phyloP scores from a whole-genome alignment of 768 basidiomycete genomes.

The Piloderma croceum region DNA sequence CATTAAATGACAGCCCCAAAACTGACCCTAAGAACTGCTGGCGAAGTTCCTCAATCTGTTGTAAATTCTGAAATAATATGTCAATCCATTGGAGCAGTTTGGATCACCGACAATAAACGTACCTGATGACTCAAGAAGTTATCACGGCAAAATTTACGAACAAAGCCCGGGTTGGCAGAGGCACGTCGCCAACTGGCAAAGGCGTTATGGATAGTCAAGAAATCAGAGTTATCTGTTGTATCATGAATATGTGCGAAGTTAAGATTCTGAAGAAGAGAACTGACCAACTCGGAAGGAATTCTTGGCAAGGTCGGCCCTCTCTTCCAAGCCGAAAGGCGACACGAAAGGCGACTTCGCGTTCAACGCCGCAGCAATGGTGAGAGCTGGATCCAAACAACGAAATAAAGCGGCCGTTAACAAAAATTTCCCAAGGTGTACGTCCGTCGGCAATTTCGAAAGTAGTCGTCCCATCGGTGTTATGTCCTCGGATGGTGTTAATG shows the following conservation, averaged over 20 bases:
- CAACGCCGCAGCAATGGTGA: constrained; percentile 90
- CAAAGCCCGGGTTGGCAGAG: constrained; percentile 53
- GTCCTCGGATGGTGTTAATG: constrained; percentile 79
- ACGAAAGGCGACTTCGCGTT: constrained; percentile 94
- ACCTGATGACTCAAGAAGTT: constrained; percentile 85
- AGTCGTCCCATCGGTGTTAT: constrained; percentile 92
- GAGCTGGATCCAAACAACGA: constrained; percentile 89
- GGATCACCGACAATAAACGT: constrained; percentile 1
- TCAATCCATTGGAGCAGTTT: constrained; percentile 1
- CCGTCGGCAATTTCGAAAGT: constrained; percentile 87
- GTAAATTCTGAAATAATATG: constrained; percentile 57
- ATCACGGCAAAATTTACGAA: constrained; percentile 70
- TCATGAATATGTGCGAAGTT: constrained; percentile 2
- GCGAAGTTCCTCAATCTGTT: constrained; percentile 93
- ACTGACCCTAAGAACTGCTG: constrained; percentile 78
- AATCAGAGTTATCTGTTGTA: constrained; percentile 82
- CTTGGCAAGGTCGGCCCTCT: constrained; percentile 83
- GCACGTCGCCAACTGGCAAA: constrained; percentile 84
- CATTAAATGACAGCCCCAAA: constrained; percentile 15
- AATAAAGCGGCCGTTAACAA: constrained; percentile 79
- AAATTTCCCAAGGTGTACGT: constrained; percentile 95
- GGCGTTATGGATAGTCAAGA: constrained; percentile 87
- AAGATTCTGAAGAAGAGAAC: constrained; percentile 17
- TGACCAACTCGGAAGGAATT: constrained; percentile 68
- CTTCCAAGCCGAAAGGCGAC: constrained; percentile 80